Percentiles rank a stretch among this genome's conserved stretches.
Conservation (phyloP, 345 rosid species). For the Eucalyptus victrix region DNA sequence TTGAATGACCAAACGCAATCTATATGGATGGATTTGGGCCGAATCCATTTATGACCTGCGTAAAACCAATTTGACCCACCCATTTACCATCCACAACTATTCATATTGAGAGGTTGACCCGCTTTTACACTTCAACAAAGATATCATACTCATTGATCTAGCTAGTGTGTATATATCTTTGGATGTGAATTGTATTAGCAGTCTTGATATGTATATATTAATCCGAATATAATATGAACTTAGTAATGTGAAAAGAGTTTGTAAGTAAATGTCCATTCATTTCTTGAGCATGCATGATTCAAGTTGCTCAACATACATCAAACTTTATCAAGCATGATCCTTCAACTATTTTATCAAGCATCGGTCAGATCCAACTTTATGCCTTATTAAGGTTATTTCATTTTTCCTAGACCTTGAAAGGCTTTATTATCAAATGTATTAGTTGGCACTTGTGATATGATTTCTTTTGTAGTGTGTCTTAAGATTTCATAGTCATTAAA, state of each 20-base stretch:
- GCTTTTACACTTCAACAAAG: neutral
- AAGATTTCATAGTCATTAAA: no score
- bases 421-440: no score
- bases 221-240: neutral
- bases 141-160: neutral
- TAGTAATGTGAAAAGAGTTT: neutral
- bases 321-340: neutral
- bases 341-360: no score
- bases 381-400: no score
- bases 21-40: neutral
- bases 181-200: no score
- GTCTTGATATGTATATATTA: neutral
- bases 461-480: no score
- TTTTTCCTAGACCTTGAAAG: no score
- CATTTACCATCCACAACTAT: neutral
- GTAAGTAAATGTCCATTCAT: neutral
- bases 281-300: neutral
- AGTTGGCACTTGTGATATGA: no score
- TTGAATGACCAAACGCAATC: neutral
- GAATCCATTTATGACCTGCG: neutral
- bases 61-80: neutral
- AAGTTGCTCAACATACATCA: neutral
- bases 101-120: neutral
- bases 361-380: no score
- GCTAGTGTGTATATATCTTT: neutral